Conservation (phyloP, 202 grass and related monocot species). For the Panicum hallii region DNA sequence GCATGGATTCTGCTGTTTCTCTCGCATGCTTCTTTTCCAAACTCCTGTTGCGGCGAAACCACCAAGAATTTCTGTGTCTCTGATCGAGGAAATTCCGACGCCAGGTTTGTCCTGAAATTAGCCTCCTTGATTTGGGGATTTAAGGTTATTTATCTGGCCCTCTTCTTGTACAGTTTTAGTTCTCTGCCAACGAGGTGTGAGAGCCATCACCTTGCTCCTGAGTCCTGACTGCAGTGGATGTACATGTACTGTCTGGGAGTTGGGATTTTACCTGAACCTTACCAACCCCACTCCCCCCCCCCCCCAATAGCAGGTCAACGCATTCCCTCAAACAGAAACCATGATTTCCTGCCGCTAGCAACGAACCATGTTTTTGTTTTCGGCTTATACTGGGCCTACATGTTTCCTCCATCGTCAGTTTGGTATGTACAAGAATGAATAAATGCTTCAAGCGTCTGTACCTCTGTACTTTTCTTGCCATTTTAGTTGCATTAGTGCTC, state of each 20-base stretch:
- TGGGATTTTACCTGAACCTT: background rate
- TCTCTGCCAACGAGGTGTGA: background rate
- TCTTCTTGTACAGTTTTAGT: background rate
- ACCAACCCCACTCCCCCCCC: no score
- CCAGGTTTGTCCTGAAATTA: background rate
- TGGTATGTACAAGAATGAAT: background rate
- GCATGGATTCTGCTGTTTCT: background rate
- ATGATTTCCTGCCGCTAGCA: background rate
- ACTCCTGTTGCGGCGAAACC: background rate
- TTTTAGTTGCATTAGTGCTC: background rate
- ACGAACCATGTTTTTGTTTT: background rate
- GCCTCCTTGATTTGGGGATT: background rate
- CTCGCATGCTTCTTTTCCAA: background rate
- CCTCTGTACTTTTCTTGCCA: conserved; percentile 11
- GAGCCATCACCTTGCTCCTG: background rate
- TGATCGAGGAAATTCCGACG: background rate
- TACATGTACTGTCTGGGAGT: background rate
- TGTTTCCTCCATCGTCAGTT: background rate
- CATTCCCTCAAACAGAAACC: background rate
- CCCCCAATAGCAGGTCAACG: background rate
- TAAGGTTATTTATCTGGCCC: background rate
- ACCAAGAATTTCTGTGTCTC: background rate
- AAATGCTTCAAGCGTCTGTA: background rate
- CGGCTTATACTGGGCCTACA: background rate
- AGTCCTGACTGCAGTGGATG: no score